Percentiles rank a stretch among this genome's conserved stretches.
Evolutionary conservation across 345 rosid species (phyloP).

Genomic region (Durio zibethinus): DNA sequence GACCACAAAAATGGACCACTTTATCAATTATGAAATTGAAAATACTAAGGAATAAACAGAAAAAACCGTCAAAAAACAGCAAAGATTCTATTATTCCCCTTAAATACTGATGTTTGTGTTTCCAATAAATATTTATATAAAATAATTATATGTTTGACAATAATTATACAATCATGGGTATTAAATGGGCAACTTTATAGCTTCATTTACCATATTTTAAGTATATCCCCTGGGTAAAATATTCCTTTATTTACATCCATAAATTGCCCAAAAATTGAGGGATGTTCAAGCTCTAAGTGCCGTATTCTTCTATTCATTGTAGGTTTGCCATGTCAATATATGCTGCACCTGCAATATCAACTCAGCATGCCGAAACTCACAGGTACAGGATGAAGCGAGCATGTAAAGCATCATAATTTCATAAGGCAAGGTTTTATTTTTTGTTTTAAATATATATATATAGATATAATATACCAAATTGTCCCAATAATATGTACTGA

Average conservation of each 20-base stretch:
- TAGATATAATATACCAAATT: not conserved
- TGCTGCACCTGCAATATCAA: not conserved
- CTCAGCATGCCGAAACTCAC: not conserved
- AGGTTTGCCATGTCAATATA: not conserved
- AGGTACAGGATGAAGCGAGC: not conserved
- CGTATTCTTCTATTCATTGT: not conserved
- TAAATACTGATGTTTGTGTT: not conserved
- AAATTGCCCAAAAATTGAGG: not conserved
- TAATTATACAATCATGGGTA: not conserved
- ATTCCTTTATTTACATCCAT: not conserved
- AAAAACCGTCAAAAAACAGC: not conserved
- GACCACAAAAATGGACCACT: not conserved
- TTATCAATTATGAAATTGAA: not conserved
- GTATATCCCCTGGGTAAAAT: not conserved
- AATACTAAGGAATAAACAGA: not conserved
- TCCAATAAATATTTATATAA: not conserved
- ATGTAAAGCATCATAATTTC: constrained; percentile 1
- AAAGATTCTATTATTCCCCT: not conserved
- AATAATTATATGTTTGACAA: not conserved
- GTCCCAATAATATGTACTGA: not conserved
- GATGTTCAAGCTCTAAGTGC: not conserved
- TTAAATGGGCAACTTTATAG: not conserved
- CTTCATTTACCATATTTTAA: not conserved
- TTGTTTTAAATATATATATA: not conserved
- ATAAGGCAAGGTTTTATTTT: not conserved